phyloP scores from a whole-genome alignment of 2,329 filamentous ascomycete species.

The Ambrosiella cleistominuta region DNA sequence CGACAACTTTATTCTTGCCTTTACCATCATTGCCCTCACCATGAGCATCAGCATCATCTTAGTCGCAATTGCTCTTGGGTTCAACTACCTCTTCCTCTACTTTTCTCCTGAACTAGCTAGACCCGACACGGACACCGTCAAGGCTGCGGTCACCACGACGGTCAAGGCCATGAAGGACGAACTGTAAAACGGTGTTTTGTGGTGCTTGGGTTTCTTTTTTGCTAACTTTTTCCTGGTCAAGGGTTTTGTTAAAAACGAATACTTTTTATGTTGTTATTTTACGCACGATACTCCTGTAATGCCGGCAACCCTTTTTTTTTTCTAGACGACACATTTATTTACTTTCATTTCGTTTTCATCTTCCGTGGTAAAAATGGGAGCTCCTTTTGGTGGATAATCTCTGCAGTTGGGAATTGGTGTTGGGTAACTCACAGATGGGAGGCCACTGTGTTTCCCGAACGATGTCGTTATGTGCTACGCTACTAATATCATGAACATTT shows the following conservation, averaged over 20 bases:
- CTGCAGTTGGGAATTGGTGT: not conserved
- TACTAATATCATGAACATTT: conserved; percentile 14
- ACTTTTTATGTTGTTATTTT: conserved; percentile 6
- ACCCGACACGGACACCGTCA: not conserved
- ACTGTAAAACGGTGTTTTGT: conserved; percentile 9
- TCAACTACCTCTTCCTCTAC: conserved; percentile 10
- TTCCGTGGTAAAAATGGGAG: not conserved
- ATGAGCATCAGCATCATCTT: conserved; percentile 39
- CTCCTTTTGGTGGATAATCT: not conserved
- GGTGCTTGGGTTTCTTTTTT: conserved; percentile 1
- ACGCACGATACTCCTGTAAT: conserved; percentile 5
- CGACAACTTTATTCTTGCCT: conserved; percentile 48
- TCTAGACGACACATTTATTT: not conserved
- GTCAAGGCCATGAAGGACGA: conserved; percentile 9
- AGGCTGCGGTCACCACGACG: not conserved
- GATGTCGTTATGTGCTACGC: not conserved
- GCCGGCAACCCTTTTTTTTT: not conserved
- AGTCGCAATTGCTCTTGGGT: conserved; percentile 11
- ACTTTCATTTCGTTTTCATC: not conserved
- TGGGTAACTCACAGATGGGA: not conserved
- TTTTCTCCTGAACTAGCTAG: conserved; percentile 7
- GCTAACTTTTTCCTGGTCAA: not conserved
- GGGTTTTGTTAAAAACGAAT: conserved; percentile 5
- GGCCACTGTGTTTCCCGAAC: not conserved
- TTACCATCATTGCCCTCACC: conserved; percentile 51